Base-by-base conservation (phyloP, 768 basidiomycete genomes). In the Hemileccinum rubropunctum region DNA sequence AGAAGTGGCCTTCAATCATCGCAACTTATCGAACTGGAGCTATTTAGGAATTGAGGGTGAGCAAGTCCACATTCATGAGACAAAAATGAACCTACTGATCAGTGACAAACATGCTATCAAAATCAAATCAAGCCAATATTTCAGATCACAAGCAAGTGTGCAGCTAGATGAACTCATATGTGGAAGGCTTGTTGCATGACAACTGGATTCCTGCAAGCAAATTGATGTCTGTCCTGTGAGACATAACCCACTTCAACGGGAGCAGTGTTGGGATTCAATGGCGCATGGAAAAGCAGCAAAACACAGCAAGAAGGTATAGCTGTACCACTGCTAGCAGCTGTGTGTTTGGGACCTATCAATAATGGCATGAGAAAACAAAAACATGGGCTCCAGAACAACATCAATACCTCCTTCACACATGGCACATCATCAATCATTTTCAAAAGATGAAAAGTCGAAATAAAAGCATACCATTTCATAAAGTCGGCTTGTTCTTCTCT, bases 161-260 rank as follows among this genome's bases (percentile, higher is more conserved):
- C 1, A 0, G 14, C 34, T 12, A 6, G n/a, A 28, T n/a, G 5
- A 2, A 71, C 81, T 51, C 60, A 83, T 79, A 84, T 79, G 59
- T 84, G 82, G 65, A 76, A 83, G 0, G 82, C 72, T 54, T 77
- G 80, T n/a, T 75, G 76, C 62, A 78, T 60, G 9, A 75, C 67
- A 1, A 68, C 70, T 1, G 83, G 83, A 53, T 83, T 80, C 45
- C 69, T 70, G 64, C 82, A 84, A 1, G 60, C 26, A 48, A 80
- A 84, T 12, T 70, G 54, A 58, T 84, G 83, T 0, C 83, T 83
- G 41, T 84, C 82, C 18, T 66, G 67, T 4, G 82, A 83, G 36
- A 80, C 52, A 53, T 84, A 77, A 6, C 81, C 76, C 3, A 64
- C 13, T 1, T 68, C 71, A 4, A 57, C 52, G 1, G 61, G 53